Conservation (phyloP, 176 grass and related monocot species). For the Carex cristatella region DNA sequence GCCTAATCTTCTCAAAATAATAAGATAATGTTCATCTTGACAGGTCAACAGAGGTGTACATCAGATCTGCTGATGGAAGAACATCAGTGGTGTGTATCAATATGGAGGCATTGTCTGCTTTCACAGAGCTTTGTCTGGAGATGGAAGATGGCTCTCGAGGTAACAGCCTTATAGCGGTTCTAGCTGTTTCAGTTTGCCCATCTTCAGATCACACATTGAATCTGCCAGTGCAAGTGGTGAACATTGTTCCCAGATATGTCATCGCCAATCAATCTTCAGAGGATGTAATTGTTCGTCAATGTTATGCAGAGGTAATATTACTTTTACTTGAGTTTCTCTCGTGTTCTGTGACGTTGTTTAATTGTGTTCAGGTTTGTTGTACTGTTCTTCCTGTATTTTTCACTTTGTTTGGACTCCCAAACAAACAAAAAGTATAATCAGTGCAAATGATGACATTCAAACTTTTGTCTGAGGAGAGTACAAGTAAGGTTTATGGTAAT, state of each 20-base stretch:
- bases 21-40: constrained; percentile 14
- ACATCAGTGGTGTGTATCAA: constrained; percentile 50
- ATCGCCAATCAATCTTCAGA: constrained; percentile 58
- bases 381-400: constrained; percentile 26
- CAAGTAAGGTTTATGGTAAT: background rate
- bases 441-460: background rate
- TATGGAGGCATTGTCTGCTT: constrained; percentile 67
- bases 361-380: constrained; percentile 5
- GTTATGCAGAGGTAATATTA: constrained; percentile 53
- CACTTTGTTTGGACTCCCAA: constrained; percentile 7
- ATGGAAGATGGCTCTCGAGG: constrained; percentile 36
- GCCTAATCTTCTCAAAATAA: background rate
- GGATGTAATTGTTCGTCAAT: constrained; percentile 60
- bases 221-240: constrained; percentile 57
- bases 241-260: constrained; percentile 73
- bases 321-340: background rate
- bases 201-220: constrained; percentile 15
- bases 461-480: background rate
- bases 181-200: constrained; percentile 60
- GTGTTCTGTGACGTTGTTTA: background rate
- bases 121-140: constrained; percentile 67
- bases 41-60: constrained; percentile 65
- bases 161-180: constrained; percentile 37
- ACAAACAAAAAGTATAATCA: background rate
- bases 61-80: constrained; percentile 40